Base-by-base conservation (phyloP, 1,284 basidiomycete genomes). In the Tilletia indica region DNA sequence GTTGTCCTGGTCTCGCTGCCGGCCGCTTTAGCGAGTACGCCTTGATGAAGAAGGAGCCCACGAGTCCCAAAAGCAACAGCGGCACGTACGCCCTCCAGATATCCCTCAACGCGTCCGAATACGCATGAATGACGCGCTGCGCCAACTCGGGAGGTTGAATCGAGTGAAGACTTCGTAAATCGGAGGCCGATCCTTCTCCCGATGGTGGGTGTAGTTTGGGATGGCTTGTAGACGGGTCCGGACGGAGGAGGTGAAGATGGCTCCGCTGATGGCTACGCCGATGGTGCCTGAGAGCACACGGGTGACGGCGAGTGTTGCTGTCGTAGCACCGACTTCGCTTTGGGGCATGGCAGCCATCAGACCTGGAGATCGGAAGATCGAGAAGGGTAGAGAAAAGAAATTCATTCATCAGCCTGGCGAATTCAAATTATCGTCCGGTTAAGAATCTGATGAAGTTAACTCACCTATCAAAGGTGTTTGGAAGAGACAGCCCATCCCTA, bases 61-160 rank as follows among this genome's bases (percentile, higher is more conserved):
- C 61, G 36, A 64, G 38, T 14, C 61, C 61, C 9, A 39, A 14
- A 16, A 64, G 34, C 8, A 64, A 36, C 42, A 68, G 66, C 9
- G 85, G 85, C 0, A 85, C 80, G 2, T 74, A 64, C 21, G 91
- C 88, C 71, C 92, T 82, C 92, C 92, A 94, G 70, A 93, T 90
- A 56, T 86, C 88, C 74, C 87, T 87, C 51, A 93, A 89, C 0
- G 91, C 88, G 67, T 88, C 84, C 2, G 91, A 87, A 84, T 91
- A 93, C 0, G 91, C 91, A 69, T 90, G 86, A 58, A 91, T 88
- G 2, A 93, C 86, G 56, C 87, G 85, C 31, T 86, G 68, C 25
- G 83, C 78, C 4, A 86, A 73, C 47, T 77, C 79, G 2, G 75
- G 73, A 0, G 86, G 85, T 75, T 85, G 73, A 12, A 78, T 74